Base-by-base conservation (phyloP, 1,284 basidiomycete genomes). In the Cryptococcus hybrid region DNA sequence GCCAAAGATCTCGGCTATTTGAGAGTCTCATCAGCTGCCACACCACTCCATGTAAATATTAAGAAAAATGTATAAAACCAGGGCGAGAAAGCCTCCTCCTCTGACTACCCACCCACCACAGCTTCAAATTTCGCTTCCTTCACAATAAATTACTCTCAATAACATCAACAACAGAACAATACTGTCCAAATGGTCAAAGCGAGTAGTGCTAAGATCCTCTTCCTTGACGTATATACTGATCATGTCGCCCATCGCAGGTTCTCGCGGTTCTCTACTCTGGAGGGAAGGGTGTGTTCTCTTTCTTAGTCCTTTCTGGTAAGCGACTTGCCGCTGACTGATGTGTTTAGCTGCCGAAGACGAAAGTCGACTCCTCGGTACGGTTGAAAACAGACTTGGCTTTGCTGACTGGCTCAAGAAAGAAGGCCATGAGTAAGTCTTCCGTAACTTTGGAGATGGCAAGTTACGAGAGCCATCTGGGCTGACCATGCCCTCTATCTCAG, bases 301-400 rank as follows among this genome's bases (percentile, higher is more conserved):
- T 30, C 30, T 13, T 11, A 40, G 5, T 12, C 24, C 52, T n/a
- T 9, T 12, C 15, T 35, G 15, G 7, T 5, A 13, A 15, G n/a
- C 37, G 24, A 42, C 9, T 18, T n/a, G 11, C 7, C 8, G 24
- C 34, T 44, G 34, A 44, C 35, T 9, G 7, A 5, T 34, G 51
- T 38, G 4, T 30, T 12, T 51, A 70, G 86, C 88, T 62, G 92
- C 93, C 56, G 67, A 82, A 66, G 82, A 90, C 68, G 89, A 96
- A 79, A 84, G 89, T 52, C 85, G 89, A 76, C 86, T 96, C 44
- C 83, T 95, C 48, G 93, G 92, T 56, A 92, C 93, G 13, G 83
- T 87, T 59, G 90, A 98, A 80, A 97, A 96, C 82, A 84, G 89
- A 86, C 86, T 92, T 63, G 89, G 88, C 52, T 79, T 92, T 60